A percentile compares a stretch with the other conserved stretches of the same genome.
phyloP scores from a whole-genome alignment of 257 asterid species.

The Solanum verrucosum region DNA sequence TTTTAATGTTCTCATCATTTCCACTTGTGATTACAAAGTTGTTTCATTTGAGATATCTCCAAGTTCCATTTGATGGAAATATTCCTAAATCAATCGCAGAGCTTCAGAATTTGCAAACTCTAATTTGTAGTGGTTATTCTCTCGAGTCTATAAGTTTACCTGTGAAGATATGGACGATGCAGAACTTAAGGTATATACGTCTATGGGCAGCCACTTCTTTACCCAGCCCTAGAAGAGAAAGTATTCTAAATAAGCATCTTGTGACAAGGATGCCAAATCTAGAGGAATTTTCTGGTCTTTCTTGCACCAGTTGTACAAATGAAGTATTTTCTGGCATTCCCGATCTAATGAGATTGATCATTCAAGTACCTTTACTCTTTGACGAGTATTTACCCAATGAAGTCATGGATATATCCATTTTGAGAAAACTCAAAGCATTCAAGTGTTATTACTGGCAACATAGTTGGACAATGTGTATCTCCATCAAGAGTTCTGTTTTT shows the following conservation, averaged over 20 bases:
- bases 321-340: neutral
- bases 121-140: no score
- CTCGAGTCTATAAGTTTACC: no score
- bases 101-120: no score
- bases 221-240: neutral
- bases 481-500: neutral
- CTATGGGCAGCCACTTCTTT: neutral
- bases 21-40: neutral
- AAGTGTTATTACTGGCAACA: no score
- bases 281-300: neutral
- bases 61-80: no score
- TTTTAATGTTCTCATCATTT: neutral
- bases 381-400: no score
- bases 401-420: neutral
- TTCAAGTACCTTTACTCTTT: neutral
- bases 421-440: neutral
- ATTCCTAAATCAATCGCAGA: no score
- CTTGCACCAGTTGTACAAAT: neutral
- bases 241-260: neutral
- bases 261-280: neutral
- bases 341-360: neutral
- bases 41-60: no score
- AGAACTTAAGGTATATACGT: no score
- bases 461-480: no score
- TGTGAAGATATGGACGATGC: no score